These are phyloP conservation scores for Prunus mira DNA, from an alignment of 306 rosid species.

Conservation along the genomic window DNA sequence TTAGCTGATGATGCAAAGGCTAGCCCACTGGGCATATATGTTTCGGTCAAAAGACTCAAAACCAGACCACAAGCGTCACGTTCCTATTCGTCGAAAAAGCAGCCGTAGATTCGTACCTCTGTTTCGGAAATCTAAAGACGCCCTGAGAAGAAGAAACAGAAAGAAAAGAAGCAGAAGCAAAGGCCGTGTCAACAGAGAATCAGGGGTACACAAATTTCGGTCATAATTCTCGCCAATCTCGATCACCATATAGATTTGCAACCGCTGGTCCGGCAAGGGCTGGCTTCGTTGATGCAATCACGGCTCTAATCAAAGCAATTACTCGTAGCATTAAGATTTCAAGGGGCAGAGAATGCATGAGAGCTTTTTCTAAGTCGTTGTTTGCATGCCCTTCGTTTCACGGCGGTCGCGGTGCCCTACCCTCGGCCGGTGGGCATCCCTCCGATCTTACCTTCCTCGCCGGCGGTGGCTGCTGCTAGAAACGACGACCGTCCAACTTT, in stretches of 20 bases:
- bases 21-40: too few species aligned
- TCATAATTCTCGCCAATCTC: not conserved
- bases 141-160: not conserved
- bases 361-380: conserved; percentile 14
- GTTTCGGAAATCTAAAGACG: not conserved
- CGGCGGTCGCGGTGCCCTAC: conserved; percentile 50
- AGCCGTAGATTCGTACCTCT: not conserved
- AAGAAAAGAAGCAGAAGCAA: not conserved
- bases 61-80: too few species aligned
- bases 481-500: not conserved
- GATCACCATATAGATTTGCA: not conserved
- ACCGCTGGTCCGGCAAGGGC: conserved; percentile 31
- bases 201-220: not conserved
- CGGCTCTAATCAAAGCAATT: conserved; percentile 29
- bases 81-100: not conserved
- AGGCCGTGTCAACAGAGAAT: not conserved
- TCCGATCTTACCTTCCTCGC: conserved; percentile 47
- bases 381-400: conserved; percentile 41
- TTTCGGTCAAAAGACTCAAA: not conserved
- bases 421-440: conserved; percentile 48
- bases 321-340: conserved; percentile 4
- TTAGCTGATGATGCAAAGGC: too few species aligned
- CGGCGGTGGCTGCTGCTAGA: conserved; percentile 34
- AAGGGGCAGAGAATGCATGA: conserved; percentile 29
- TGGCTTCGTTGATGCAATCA: conserved; percentile 29